Percentiles rank a stretch among this genome's conserved stretches.
These are phyloP conservation scores for Xylaria sp. DNA, from an alignment of 2,329 filamentous ascomycete genomes.

Conservation along the genomic window DNA sequence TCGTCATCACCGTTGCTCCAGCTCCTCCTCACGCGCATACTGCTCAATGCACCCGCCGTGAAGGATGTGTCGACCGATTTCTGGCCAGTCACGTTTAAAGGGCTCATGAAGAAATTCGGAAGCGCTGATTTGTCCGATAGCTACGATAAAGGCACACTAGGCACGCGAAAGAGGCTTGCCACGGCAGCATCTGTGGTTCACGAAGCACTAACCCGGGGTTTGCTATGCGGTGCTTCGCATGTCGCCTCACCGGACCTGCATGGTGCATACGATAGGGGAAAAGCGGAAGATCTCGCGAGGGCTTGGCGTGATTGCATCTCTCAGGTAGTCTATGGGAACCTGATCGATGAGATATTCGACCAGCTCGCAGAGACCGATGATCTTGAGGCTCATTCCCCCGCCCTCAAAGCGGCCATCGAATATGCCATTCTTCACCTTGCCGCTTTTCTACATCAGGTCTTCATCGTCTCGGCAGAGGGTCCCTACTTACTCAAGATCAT, in stretches of 20 bases:
- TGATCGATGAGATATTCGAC: slow-evolving; percentile 60
- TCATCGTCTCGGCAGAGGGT: slow-evolving; percentile 69
- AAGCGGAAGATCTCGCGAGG: slow-evolving; percentile 54
- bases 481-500: slow-evolving; percentile 67
- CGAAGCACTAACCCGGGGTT: slow-evolving; percentile 63
- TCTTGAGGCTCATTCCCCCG: slow-evolving; percentile 57
- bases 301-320: slow-evolving; percentile 65
- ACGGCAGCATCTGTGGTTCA: slow-evolving; percentile 65
- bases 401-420: slow-evolving; percentile 60
- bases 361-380: slow-evolving; percentile 56
- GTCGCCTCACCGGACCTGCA: slow-evolving; percentile 25
- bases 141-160: slow-evolving; percentile 72
- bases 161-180: slow-evolving; percentile 67
- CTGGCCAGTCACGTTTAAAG: slow-evolving; percentile 58
- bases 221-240: slow-evolving; percentile 54
- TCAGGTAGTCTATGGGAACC: slow-evolving; percentile 60
- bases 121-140: slow-evolving; percentile 70
- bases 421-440: slow-evolving; percentile 55
- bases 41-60: slow-evolving; percentile 61
- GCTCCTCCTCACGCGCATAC: slow-evolving; percentile 58
- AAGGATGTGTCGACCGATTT: slow-evolving; percentile 58
- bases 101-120: slow-evolving; percentile 56
- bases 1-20: slow-evolving; percentile 63
- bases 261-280: slow-evolving; percentile 50
- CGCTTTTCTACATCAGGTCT: slow-evolving; percentile 67